These are phyloP conservation scores for Yarrowia sp. DNA, from an alignment of 805 yeast species.

Conservation along the genomic window DNA sequence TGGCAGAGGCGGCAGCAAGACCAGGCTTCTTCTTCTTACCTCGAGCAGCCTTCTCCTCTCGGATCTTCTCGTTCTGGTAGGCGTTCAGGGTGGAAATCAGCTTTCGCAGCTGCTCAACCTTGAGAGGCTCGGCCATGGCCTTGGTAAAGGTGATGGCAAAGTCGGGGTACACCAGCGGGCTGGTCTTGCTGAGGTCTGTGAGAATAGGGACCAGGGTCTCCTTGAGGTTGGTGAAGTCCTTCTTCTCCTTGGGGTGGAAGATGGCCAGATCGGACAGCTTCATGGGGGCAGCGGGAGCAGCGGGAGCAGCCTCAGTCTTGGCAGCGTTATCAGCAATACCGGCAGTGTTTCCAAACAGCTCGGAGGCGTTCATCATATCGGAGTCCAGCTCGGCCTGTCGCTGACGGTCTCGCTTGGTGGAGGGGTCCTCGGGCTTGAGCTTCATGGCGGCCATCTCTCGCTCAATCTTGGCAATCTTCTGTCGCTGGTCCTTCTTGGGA, in stretches of 20 bases:
- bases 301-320: slow-evolving; percentile 27
- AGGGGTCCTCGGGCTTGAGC: slow-evolving; percentile 64
- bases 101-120: slow-evolving; percentile 82
- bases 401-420: slow-evolving; percentile 75
- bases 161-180: slow-evolving; percentile 71
- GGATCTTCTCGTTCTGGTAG: slow-evolving; percentile 80
- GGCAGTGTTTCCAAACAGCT: slow-evolving; percentile 74
- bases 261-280: slow-evolving; percentile 58
- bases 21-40: slow-evolving; percentile 96
- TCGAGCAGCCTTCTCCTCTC: slow-evolving; percentile 88
- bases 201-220: slow-evolving; percentile 71
- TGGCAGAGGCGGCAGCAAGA: slow-evolving; percentile 71
- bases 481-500: slow-evolving; percentile 52
- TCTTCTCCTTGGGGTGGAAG: slow-evolving; percentile 80
- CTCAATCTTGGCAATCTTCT: slow-evolving; percentile 52
- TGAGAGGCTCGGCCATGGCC: slow-evolving; percentile 81
- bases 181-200: slow-evolving; percentile 64
- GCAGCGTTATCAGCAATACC: slow-evolving; percentile 50
- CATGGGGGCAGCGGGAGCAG: slow-evolving; percentile 38
- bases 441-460: slow-evolving; percentile 56
- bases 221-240: slow-evolving; percentile 78
- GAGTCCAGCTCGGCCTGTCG: slow-evolving; percentile 81
- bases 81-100: slow-evolving; percentile 85
- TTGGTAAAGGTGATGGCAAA: slow-evolving; percentile 86
- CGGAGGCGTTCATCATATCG: slow-evolving; percentile 92